Conservation (phyloP, 768 basidiomycete genomes). For the Lentinula sp. region DNA sequence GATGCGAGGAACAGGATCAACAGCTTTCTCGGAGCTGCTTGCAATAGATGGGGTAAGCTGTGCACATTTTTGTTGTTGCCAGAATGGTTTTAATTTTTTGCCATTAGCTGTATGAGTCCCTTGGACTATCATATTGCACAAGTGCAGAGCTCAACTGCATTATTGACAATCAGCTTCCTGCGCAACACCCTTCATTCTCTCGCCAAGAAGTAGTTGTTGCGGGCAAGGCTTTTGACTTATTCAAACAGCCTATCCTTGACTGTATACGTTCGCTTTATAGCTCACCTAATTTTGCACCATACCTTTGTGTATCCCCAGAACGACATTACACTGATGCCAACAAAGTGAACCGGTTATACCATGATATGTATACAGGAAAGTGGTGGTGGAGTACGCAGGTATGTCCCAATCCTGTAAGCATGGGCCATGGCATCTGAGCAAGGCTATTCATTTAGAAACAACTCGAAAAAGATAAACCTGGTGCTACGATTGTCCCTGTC, state of each 20-base stretch:
- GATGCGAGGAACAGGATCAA: constrained; percentile 13
- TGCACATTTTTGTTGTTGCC: background rate
- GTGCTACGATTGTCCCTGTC: too few species aligned
- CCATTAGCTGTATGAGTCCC: constrained; percentile 13
- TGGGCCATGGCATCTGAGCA: too few species aligned
- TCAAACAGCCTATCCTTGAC: constrained; percentile 24
- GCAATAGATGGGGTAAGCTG: constrained; percentile 21
- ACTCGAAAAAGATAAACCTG: too few species aligned
- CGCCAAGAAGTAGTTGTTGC: constrained; percentile 19
- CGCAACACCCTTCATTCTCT: constrained; percentile 18
- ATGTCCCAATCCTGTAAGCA: too few species aligned
- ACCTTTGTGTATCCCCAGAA: constrained; percentile 17
- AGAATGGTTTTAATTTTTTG: background rate
- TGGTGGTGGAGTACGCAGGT: too few species aligned
- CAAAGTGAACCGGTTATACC: too few species aligned
- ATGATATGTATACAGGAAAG: too few species aligned
- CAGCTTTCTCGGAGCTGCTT: constrained; percentile 15
- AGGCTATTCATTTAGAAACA: too few species aligned
- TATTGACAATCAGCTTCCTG: constrained; percentile 20
- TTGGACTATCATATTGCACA: constrained; percentile 26
- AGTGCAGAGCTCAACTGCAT: constrained; percentile 22
- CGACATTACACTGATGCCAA: too few species aligned
- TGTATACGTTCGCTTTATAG: constrained; percentile 28
- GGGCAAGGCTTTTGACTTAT: constrained; percentile 24
- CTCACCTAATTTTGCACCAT: constrained; percentile 22